Base-by-base conservation (phyloP, 2,329 filamentous ascomycete species). In the Colletotrichum sidae region DNA sequence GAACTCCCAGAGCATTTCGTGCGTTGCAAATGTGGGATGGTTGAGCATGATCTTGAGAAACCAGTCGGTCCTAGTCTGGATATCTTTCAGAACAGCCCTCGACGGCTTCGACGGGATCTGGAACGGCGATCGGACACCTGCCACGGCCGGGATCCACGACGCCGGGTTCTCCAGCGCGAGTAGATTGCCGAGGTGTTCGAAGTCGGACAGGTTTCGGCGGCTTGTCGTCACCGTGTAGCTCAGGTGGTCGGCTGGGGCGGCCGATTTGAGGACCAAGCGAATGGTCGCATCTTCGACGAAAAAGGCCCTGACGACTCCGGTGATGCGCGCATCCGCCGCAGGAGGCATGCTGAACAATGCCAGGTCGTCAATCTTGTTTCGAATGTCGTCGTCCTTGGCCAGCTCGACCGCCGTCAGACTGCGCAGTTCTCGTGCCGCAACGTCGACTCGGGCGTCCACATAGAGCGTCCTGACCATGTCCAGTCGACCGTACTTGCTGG, bases 1-100 rank as follows among this genome's bases (percentile, higher is more conserved):
- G 79, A 99, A 99, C 72, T 99, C 96, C 96, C 96, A 99, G 2
- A 99, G 85, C 86, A 98, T 93, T 80, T 99, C 96, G 74, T 99
- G 96, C 0, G 93, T 97, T 0, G 93, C 88, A 74, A 99, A 97
- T 0, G 96, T 98, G 4, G 95, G 92, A 73, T 99, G 96, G 8
- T 88, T 85, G 34, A 99, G 84, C 68, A 99, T 85, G 15, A 94
- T 93, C 69, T 92, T 93, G 70, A 99, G 81, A 72, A 98, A 97
- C 70, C 89, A 91, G 77, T 99, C 93, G 17, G 97, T 88, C 13
- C 91, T 89, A 49, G 93, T 81, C 75, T 99, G 96, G 55, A 94
- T 91, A 71, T 98, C 94, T 68, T 94, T 91, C 44, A 99, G 81
- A 5, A 97, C 87, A 0, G 94, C 90, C 51, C 95, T 86, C 6